These are phyloP conservation scores for Lanzia echinophila DNA, from an alignment of 2,329 filamentous ascomycete genomes.

Conservation along the genomic window DNA sequence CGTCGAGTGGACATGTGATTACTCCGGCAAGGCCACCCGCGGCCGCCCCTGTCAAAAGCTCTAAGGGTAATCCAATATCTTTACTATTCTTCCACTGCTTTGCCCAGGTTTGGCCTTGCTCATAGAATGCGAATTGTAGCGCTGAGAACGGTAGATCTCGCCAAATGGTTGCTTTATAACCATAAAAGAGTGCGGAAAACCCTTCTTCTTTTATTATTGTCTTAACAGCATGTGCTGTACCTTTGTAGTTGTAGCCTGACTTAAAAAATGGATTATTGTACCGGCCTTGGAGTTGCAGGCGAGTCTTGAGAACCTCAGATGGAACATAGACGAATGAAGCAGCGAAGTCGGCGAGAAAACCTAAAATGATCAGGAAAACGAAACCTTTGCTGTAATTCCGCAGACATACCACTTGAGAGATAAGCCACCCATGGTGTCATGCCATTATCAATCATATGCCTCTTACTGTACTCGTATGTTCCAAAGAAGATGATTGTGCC, in stretches of 20 bases:
- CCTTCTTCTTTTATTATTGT: slow-evolving; percentile 84
- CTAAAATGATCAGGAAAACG: slow-evolving; percentile 36
- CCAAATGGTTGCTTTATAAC: slow-evolving; percentile 94
- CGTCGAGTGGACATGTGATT: slow-evolving; percentile 91
- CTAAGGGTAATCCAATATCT: slow-evolving; percentile 78
- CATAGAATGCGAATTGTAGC: slow-evolving; percentile 96
- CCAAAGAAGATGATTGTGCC: slow-evolving; percentile 95
- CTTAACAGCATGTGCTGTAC: slow-evolving; percentile 73
- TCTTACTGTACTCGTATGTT: slow-evolving; percentile 92
- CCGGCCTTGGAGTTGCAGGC: slow-evolving; percentile 87
- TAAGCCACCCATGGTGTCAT: slow-evolving; percentile 80
- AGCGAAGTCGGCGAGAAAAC: slow-evolving; percentile 87
- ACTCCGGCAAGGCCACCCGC: slow-evolving; percentile 91
- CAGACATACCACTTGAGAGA: slow-evolving; percentile 64
- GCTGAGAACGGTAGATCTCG: slow-evolving; percentile 94
- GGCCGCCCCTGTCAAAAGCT: slow-evolving; percentile 81
- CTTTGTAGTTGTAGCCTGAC: slow-evolving; percentile 93
- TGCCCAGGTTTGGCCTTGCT: slow-evolving; percentile 82
- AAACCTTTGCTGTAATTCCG: background rate
- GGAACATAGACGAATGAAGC: slow-evolving; percentile 93
- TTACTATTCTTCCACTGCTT: slow-evolving; percentile 69
- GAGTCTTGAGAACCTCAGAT: slow-evolving; percentile 96
- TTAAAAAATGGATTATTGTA: slow-evolving; percentile 92
- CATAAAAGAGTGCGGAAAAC: slow-evolving; percentile 79
- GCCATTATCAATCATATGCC: slow-evolving; percentile 77